Evolutionary conservation across 2,329 filamentous ascomycete genomes (phyloP).

Genomic region (Penicillium oxalicum): DNA sequence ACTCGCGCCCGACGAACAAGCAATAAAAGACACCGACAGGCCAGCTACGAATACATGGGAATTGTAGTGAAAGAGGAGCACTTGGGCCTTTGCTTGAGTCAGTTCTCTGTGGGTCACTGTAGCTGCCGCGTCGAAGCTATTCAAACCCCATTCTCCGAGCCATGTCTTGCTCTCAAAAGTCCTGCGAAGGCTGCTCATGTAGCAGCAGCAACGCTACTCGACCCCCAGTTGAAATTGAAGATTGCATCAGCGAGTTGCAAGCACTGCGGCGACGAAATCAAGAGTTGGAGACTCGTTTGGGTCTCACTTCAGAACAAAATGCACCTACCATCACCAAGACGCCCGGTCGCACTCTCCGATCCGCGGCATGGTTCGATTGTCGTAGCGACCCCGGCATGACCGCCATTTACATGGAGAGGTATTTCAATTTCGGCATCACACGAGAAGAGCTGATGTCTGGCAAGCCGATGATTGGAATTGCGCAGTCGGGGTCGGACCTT

Average conservation of each 20-base stretch:
- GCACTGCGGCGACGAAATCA: constrained; percentile 34
- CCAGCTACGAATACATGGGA: neutral
- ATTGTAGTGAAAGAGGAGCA: neutral
- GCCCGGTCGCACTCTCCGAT: constrained; percentile 33
- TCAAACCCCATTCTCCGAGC: neutral
- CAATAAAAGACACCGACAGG: constrained; percentile 1
- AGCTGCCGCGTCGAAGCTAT: too few relatives aligned
- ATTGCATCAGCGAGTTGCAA: constrained; percentile 37
- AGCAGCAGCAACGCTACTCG: constrained; percentile 14
- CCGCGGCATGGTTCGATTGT: constrained; percentile 43
- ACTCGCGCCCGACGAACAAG: neutral
- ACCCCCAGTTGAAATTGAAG: constrained; percentile 33
- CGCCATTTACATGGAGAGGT: constrained; percentile 47
- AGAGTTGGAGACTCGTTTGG: constrained; percentile 26
- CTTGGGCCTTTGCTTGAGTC: neutral
- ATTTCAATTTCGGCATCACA: constrained; percentile 48
- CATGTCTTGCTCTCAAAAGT: constrained; percentile 12
- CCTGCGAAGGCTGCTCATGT: constrained; percentile 34
- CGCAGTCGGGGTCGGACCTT: constrained; percentile 48
- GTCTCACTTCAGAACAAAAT: constrained; percentile 10
- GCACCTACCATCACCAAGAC: constrained; percentile 26
- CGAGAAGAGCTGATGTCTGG: constrained; percentile 45
- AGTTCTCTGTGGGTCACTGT: too few relatives aligned
- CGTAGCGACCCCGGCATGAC: constrained; percentile 40
- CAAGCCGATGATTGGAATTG: constrained; percentile 49